Evolutionary conservation across 2,329 filamentous ascomycete species (phyloP).

Genomic region (Davidsoniella virescens): DNA sequence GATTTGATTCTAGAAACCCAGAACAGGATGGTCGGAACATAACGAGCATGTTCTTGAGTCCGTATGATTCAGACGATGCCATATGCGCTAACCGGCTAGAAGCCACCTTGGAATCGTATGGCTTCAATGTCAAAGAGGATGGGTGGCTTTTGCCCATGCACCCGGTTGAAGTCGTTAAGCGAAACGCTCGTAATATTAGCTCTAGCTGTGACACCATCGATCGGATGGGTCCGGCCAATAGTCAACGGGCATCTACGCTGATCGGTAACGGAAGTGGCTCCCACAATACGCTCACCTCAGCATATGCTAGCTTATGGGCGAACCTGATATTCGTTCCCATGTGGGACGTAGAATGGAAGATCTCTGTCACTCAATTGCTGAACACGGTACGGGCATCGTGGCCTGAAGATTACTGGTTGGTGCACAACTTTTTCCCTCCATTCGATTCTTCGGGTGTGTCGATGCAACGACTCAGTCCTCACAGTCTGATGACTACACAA

Average conservation of each 20-base stretch:
- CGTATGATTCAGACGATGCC: slow-evolving; percentile 56
- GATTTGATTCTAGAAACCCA: background rate
- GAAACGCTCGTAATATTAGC: slow-evolving; percentile 34
- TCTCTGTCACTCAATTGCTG: background rate
- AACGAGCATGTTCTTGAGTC: slow-evolving; percentile 61
- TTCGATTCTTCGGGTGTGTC: background rate
- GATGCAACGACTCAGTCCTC: background rate
- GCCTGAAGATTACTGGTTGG: slow-evolving; percentile 13
- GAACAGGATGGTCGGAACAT: slow-evolving; percentile 19
- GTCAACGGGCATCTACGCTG: background rate
- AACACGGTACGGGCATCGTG: background rate
- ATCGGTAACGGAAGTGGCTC: background rate
- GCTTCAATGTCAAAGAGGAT: slow-evolving; percentile 26
- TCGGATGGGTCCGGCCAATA: slow-evolving; percentile 1
- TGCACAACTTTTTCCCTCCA: slow-evolving; percentile 8
- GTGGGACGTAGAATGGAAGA: slow-evolving; percentile 1
- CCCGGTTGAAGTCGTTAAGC: slow-evolving; percentile 51
- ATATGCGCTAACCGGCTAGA: slow-evolving; percentile 43
- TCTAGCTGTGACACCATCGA: slow-evolving; percentile 10
- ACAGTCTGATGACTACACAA: slow-evolving; percentile 14
- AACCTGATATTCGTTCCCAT: background rate
- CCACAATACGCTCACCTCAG: slow-evolving; percentile 3
- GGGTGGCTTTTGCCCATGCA: slow-evolving; percentile 47
- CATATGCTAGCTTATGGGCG: slow-evolving; percentile 10
- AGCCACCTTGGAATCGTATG: slow-evolving; percentile 36